Evolutionary conservation across 441 rosid species (phyloP), one percentile per base, ranked within the genome.

Genomic region (Erodium moschatum): DNA sequence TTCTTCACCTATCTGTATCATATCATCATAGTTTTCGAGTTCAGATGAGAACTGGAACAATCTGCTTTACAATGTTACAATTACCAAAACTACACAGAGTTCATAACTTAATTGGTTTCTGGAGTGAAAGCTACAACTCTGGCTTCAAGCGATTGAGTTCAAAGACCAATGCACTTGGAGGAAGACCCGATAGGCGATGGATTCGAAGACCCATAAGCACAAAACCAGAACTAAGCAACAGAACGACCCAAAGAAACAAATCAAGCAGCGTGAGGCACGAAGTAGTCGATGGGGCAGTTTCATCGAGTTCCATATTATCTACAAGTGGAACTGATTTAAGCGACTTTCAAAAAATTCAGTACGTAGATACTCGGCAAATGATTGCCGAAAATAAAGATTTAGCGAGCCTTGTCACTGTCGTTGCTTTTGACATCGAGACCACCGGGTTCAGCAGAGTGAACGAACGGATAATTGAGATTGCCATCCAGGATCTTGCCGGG

Each of bases 381-480:
- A 81, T 86, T 50, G 78, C 83, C 18, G 79, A 81, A 73, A 79
- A 75, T 50, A 81, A 84, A 78, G 86, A 87, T 61, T 74, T 89
- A 67, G 72, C 83, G 29, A 73, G 73, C 63, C 85, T 85, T 48
- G 71, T 91, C 62, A 89, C 97, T 0, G 77, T 82, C 56, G 80
- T 91, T 42, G 82, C 81, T 69, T 78, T 81, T 15, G 97, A 91
- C 81, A 79, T 87, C 66, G 97, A 91, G 80, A 91, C 98, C 18
- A 88, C 92, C 0, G 98, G 96, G 9, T 69, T 87, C 62, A 76
- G 81, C 71, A 75, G 92, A 75, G 77, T 67, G 65, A 67, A 69
- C 0, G 95, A 81, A 0, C 70, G 86, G 42, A 87, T 94, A 2
- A 82, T 94, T 35, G 98, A 91, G 86, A 82, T 94, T 67, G 97